Conservation (phyloP, 2,329 filamentous ascomycete species). For the Teratosphaeria gauchensis region DNA sequence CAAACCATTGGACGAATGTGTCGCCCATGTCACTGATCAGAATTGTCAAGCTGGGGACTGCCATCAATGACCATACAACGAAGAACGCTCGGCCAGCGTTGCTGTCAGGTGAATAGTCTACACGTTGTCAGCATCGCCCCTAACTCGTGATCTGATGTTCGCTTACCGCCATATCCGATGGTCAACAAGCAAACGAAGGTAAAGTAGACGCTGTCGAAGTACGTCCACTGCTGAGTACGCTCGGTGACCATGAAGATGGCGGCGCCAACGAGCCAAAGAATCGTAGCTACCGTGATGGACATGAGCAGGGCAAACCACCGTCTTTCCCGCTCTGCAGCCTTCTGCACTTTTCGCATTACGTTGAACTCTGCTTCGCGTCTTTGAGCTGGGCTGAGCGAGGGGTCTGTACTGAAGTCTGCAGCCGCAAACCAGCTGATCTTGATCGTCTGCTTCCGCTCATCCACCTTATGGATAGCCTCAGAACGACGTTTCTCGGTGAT, state of each 20-base stretch:
- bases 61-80: slow-evolving; percentile 47
- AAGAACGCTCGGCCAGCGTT: slow-evolving; percentile 47
- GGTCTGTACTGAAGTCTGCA: slow-evolving; percentile 35
- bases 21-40: slow-evolving; percentile 46
- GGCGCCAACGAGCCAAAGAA: slow-evolving; percentile 41
- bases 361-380: slow-evolving; percentile 42
- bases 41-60: slow-evolving; percentile 46
- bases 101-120: slow-evolving; percentile 35
- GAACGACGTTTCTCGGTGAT: slow-evolving; percentile 41
- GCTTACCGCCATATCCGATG: slow-evolving; percentile 41
- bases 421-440: slow-evolving; percentile 32
- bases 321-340: slow-evolving; percentile 30
- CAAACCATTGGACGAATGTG: slow-evolving; percentile 45
- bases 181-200: slow-evolving; percentile 44
- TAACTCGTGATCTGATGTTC: neutral
- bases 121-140: neutral
- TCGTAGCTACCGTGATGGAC: slow-evolving; percentile 30
- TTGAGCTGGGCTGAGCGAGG: slow-evolving; percentile 25
- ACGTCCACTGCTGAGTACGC: slow-evolving; percentile 39
- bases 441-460: slow-evolving; percentile 33
- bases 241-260: slow-evolving; percentile 42
- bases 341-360: slow-evolving; percentile 36
- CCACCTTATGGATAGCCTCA: slow-evolving; percentile 29
- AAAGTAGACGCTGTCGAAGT: slow-evolving; percentile 44
- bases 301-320: slow-evolving; percentile 33